Conservation (phyloP, 225 moss, liverwort and hornwort species). For the Bryoerythrophyllum caledonicum region DNA sequence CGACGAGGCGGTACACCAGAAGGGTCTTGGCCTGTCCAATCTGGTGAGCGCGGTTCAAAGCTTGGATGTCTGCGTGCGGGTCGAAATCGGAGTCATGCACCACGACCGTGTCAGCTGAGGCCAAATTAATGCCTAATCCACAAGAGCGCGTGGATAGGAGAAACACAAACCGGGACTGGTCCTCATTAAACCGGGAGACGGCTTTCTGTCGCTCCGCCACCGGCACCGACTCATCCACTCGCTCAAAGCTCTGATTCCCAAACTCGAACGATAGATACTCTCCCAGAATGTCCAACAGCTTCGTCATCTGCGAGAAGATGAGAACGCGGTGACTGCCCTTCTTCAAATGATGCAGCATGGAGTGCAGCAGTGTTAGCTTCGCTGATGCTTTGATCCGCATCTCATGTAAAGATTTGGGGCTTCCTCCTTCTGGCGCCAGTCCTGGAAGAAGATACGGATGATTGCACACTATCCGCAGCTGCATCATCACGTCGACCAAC, state of each 20-base stretch:
- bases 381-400: slow-evolving; percentile 90
- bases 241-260: slow-evolving; percentile 72
- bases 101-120: slow-evolving; percentile 83
- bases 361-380: slow-evolving; percentile 82
- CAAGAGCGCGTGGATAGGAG: slow-evolving; percentile 73
- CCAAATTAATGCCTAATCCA: slow-evolving; percentile 77
- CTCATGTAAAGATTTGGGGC: slow-evolving; percentile 62
- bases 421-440: slow-evolving; percentile 63
- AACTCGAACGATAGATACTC: slow-evolving; percentile 75
- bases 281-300: slow-evolving; percentile 79
- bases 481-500: slow-evolving; percentile 80
- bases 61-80: slow-evolving; percentile 85
- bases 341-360: slow-evolving; percentile 76
- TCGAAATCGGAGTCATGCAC: slow-evolving; percentile 90
- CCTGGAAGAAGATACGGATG: slow-evolving; percentile 84
- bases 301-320: slow-evolving; percentile 77
- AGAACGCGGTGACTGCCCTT: slow-evolving; percentile 74
- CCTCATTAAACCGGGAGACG: slow-evolving; percentile 77
- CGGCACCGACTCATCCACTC: slow-evolving; percentile 70
- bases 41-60: slow-evolving; percentile 76
- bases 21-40: slow-evolving; percentile 72
- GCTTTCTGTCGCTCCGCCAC: slow-evolving; percentile 63
- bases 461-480: slow-evolving; percentile 84
- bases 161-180: slow-evolving; percentile 86
- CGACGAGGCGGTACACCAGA: slow-evolving; percentile 74